Percentiles rank a stretch among this genome's conserved stretches.
Evolutionary conservation across 345 rosid species (phyloP).

Genomic region (Syzygium aromaticum): DNA sequence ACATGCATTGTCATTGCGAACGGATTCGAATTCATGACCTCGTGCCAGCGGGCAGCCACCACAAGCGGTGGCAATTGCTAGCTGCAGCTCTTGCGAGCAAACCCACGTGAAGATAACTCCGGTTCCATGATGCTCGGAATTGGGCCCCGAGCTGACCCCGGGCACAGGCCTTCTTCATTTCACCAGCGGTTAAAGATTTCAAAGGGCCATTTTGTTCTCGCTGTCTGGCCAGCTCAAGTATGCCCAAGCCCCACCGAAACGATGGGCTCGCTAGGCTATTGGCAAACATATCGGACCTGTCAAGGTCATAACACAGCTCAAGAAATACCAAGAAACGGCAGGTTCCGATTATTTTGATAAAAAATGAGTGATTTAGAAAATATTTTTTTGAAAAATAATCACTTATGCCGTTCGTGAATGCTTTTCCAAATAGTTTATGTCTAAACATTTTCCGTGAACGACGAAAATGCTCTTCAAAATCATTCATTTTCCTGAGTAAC

Average conservation of each 20-base stretch:
- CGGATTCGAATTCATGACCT: not conserved
- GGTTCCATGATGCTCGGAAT: not conserved
- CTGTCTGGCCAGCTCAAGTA: not conserved
- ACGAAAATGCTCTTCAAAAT: not conserved
- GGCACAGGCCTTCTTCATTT: not conserved
- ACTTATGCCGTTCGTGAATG: accelerated
- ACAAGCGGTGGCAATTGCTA: not conserved
- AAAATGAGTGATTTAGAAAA: not conserved
- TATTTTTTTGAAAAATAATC: accelerated
- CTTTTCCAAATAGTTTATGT: not conserved
- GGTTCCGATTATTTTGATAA: accelerated
- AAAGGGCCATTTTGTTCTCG: not conserved
- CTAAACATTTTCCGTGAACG: not conserved
- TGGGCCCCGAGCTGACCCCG: not conserved
- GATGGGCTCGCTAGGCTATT: not conserved
- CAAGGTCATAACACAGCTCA: not conserved
- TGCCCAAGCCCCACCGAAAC: not conserved
- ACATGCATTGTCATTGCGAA: not conserved
- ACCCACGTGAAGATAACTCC: not conserved
- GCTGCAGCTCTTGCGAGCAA: not conserved
- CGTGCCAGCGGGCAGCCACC: accelerated
- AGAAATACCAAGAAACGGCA: not conserved
- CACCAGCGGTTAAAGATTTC: not conserved
- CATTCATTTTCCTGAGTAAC: not conserved
- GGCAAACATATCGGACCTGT: not conserved